Evolutionary conservation across 306 rosid species (phyloP).

Genomic region (Cotoneaster glaucophyllus): DNA sequence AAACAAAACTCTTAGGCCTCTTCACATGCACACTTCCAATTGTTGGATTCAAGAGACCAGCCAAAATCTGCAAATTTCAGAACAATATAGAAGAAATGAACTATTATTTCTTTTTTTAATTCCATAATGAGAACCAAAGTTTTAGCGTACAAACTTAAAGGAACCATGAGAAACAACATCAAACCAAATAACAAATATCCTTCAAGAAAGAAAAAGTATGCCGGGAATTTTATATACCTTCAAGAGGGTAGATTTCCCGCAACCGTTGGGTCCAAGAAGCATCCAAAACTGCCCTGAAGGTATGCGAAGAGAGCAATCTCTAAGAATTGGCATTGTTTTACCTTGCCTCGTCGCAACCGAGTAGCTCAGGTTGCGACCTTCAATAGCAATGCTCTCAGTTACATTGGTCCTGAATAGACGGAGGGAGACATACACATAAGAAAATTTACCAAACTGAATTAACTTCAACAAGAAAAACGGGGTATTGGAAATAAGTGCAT

Average conservation of each 20-base stretch:
- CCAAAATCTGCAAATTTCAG: conserved; percentile 52
- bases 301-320: conserved; percentile 64
- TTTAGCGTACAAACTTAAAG: neutral
- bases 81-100: neutral
- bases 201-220: neutral
- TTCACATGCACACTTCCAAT: conserved; percentile 49
- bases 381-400: conserved; percentile 45
- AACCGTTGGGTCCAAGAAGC: conserved; percentile 92
- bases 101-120: neutral
- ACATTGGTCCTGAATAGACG: conserved; percentile 26
- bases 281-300: conserved; percentile 87
- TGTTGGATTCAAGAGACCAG: conserved; percentile 70
- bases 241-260: conserved; percentile 84
- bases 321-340: conserved; percentile 44
- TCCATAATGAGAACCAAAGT: neutral
- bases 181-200: neutral
- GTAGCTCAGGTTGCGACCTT: conserved; percentile 51
- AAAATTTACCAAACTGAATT: neutral
- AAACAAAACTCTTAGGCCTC: conserved; percentile 67
- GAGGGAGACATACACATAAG: neutral
- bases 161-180: neutral
- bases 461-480: neutral
- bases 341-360: conserved; percentile 48
- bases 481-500: neutral
- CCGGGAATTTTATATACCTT: conserved; percentile 35